Evolutionary conservation across 257 asterid genomes (phyloP).

Genomic region (Solanum virginianum): DNA sequence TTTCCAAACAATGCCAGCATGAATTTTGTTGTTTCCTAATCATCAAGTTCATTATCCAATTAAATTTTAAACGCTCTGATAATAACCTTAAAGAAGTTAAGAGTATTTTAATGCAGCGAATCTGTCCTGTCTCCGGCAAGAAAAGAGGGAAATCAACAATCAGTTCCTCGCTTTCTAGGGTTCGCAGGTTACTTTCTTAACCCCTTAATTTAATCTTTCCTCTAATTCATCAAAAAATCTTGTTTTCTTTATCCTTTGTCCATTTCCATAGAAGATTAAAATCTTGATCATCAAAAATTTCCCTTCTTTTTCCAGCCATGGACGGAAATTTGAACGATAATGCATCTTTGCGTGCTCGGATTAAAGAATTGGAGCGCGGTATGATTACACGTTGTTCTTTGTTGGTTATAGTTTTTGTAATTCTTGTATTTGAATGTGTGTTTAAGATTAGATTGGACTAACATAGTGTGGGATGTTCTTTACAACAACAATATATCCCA

Average conservation of each 20-base stretch:
- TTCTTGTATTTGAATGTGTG: neutral
- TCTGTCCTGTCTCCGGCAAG: neutral
- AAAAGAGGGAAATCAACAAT: neutral
- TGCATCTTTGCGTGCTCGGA: constrained; percentile 45
- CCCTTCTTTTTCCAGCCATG: constrained; percentile 30
- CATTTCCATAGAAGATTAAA: neutral
- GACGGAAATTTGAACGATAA: constrained; percentile 26
- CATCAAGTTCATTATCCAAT: neutral
- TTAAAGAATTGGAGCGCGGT: constrained; percentile 88
- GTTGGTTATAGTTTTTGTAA: neutral
- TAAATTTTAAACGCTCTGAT: neutral
- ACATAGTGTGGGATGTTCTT: neutral
- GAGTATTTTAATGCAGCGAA: neutral
- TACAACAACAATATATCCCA: neutral
- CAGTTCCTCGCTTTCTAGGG: neutral
- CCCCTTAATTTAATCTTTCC: neutral
- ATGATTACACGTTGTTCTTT: neutral
- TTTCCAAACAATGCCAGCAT: neutral
- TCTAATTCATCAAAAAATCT: neutral
- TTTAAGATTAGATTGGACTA: neutral
- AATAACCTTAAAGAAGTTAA: neutral
- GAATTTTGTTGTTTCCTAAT: neutral
- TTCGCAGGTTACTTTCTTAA: neutral
- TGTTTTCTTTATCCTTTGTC: neutral
- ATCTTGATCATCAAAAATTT: neutral